Base-by-base conservation (phyloP, 768 basidiomycete species). In the Lactarius hatsudake region DNA sequence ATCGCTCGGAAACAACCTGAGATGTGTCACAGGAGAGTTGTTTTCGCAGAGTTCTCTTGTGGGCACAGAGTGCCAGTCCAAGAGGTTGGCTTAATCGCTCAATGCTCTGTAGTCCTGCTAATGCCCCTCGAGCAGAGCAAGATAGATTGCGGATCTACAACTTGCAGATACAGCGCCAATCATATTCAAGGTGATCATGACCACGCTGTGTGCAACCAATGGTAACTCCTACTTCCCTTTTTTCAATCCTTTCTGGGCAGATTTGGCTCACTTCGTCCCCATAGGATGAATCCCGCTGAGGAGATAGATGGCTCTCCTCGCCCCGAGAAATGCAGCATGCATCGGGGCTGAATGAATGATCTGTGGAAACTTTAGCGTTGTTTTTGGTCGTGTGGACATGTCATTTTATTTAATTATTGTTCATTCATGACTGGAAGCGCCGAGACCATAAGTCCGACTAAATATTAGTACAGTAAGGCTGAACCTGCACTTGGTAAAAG, bases 11-110 rank as follows among this genome's bases (percentile, higher is more conserved):
- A 51, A 5, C 17, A 54, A 23, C 45, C 56, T 38, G 32, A 48
- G 36, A 71, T 71, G 71, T 71, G 71, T 54, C 32, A 20, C 42
- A 66, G 69, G 40, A 45, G 18, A n/a, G 65, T 67, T 20, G 32
- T 26, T 28, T 15, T 8, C 0, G 30, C 17, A 20, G 18, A 1
- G n/a, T 70, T 43, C 40, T 42, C 32, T 45, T 71, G 71, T 59
- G 69, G 69, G 5, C 59, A 70, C 30, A 32, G 48, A 10, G 71
- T 62, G 18, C 55, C 63, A 38, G 40, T 62, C 42, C 34, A 32
- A 2, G 1, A 53, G 55, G 64, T 62, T 48, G 34, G 40, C 36
- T 38, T 43, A 55, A n/a, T 62, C 43, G 6, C 18, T 30, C 43
- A 23, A 13, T 34, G 26, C 13, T 12, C 34, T 17, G 20, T 36